Percentiles rank a stretch among this genome's conserved stretches.
phyloP scores from a whole-genome alignment of 83 land plant genomes.

The Diphasiastrum complanatum region DNA sequence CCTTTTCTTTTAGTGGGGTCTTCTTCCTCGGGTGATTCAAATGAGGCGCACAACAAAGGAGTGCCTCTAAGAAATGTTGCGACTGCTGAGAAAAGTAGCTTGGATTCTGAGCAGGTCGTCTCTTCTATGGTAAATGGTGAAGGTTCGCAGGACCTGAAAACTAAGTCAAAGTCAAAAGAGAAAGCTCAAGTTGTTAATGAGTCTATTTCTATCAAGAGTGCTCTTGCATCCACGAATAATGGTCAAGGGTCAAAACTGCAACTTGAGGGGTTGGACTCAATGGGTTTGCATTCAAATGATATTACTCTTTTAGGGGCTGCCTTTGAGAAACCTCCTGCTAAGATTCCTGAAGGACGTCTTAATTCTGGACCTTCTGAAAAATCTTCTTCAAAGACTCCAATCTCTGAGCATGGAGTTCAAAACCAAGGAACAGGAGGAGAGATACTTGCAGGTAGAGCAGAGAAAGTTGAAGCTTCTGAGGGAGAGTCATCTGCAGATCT shows the following conservation, averaged over 20 bases:
- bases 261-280: constrained; percentile 29
- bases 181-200: not conserved
- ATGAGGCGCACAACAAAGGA: constrained; percentile 34
- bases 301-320: constrained; percentile 28
- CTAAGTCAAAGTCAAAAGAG: not conserved
- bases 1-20: constrained; percentile 67
- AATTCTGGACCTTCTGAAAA: constrained; percentile 2
- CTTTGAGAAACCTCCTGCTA: constrained; percentile 27
- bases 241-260: not conserved
- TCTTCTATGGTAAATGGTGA: not conserved
- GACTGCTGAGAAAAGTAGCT: not conserved
- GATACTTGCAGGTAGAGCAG: too few relatives aligned
- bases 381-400: not conserved
- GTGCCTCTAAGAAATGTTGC: not conserved
- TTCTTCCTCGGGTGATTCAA: constrained; percentile 40
- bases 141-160: constrained; percentile 1
- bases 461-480: not conserved
- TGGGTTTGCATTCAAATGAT: constrained; percentile 34
- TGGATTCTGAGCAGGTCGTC: constrained; percentile 1
- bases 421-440: not conserved
- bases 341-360: constrained; percentile 14
- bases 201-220: not conserved
- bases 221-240: too few relatives aligned
- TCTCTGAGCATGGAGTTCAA: not conserved
- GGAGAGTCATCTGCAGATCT: too few relatives aligned